phyloP scores from a whole-genome alignment of 179 eudicot species.

The Beta macrorhiza region DNA sequence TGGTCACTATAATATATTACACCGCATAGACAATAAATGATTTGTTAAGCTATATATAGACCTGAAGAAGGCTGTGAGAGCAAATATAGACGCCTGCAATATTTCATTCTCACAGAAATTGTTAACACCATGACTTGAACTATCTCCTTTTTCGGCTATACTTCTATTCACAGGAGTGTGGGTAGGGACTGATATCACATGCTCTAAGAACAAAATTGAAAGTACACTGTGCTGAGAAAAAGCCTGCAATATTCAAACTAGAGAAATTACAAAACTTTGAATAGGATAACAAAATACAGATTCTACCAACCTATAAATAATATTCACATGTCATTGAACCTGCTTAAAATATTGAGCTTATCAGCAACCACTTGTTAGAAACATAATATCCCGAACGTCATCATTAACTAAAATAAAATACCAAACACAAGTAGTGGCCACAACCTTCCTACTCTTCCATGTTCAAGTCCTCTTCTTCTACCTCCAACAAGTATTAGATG shows the following conservation, averaged over 20 bases:
- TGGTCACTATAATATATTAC: conserved; percentile 12
- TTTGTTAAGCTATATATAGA: conserved; percentile 20
- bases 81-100: conserved; percentile 81
- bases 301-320: background rate
- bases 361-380: conserved; percentile 11
- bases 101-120: conserved; percentile 48
- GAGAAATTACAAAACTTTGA: background rate
- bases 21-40: background rate
- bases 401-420: background rate
- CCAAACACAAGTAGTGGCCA: background rate
- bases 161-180: conserved; percentile 50
- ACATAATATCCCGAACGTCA: background rate
- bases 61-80: conserved; percentile 97
- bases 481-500: background rate
- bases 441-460: background rate
- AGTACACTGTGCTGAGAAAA: conserved; percentile 86
- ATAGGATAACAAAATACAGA: background rate
- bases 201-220: conserved; percentile 76
- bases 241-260: conserved; percentile 46
- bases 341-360: background rate
- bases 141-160: conserved; percentile 61
- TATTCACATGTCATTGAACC: background rate
- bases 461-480: background rate
- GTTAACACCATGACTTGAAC: conserved; percentile 41
- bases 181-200: conserved; percentile 66